Evolutionary conservation across 2,329 filamentous ascomycete species (phyloP).

Genomic region (Fusarium floridanum): DNA sequence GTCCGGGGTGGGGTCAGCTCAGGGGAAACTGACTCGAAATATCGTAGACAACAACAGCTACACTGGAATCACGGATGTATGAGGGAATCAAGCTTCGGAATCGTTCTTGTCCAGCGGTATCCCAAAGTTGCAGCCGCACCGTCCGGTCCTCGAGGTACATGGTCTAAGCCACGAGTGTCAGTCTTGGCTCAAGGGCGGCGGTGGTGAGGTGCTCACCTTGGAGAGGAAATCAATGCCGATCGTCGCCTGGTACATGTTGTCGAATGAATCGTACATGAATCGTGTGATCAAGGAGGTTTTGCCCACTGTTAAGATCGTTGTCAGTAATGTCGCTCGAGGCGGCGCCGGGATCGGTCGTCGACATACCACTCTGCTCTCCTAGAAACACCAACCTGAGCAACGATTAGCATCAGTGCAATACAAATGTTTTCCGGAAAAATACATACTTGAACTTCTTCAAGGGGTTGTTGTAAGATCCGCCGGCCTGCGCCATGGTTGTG

Average conservation of each 20-base stretch:
- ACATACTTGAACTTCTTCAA: conserved; percentile 99
- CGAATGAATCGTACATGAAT: conserved; percentile 99
- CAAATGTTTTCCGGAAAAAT: not conserved
- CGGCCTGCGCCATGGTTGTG: conserved; percentile 80
- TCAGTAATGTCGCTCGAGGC: conserved; percentile 43
- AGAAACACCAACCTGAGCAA: conserved; percentile 87
- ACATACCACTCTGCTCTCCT: conserved; percentile 96
- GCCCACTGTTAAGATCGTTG: conserved; percentile 73
- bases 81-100: conserved; percentile 98
- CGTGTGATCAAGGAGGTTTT: conserved; percentile 99
- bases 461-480: conserved; percentile 96
- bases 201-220: conserved; percentile 72
- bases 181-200: conserved; percentile 23
- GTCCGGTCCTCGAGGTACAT: conserved; percentile 99
- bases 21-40: conserved; percentile 77
- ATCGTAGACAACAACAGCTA: conserved; percentile 98
- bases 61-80: conserved; percentile 97
- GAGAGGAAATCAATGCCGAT: conserved; percentile 99
- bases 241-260: conserved; percentile 99
- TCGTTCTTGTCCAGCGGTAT: conserved; percentile 96
- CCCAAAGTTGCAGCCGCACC: conserved; percentile 97
- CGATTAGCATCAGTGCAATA: conserved; percentile 41
- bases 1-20: conserved; percentile 36
- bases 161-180: conserved; percentile 64
- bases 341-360: conserved; percentile 35